Evolutionary conservation across 2,329 filamentous ascomycete genomes (phyloP), one percentile per base, ranked within the genome.

Genomic region (Salinomyces thailandicus): DNA sequence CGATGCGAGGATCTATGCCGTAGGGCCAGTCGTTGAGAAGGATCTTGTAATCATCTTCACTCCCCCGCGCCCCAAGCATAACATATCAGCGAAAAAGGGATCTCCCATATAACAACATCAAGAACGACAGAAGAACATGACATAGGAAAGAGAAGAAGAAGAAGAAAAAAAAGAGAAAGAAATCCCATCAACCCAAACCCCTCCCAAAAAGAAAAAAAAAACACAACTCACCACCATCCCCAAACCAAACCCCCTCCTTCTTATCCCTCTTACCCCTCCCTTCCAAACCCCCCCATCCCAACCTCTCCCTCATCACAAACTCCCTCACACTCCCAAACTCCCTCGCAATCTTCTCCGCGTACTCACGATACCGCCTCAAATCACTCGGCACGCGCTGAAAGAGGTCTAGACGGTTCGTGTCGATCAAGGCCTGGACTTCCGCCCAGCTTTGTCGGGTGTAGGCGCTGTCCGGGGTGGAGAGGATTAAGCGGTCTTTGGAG

Each of bases 11-110:
- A 50, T 91, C 85, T 36, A 95, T 69, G 0, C 85, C 86, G 53
- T 95, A 96, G 0, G 89, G 89, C 84, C 86, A 95, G 68, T 96
- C 87, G 55, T 96, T 96, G 62, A 73, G 75, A 27, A 94, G 60
- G 32, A 93, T 78, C 58, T 77, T 85, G 50, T 79, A 63, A 22
- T 41, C 24, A 5, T 14, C 15, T 40, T 28, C n/a, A n/a, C n/a
- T n/a, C n/a, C n/a, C n/a, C n/a, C n/a, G n/a, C n/a, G n/a, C n/a
- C n/a, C n/a, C n/a, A n/a, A n/a, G n/a, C n/a, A n/a, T n/a, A n/a
- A n/a, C n/a, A n/a, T n/a, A n/a, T n/a, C n/a, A n/a, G n/a, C n/a
- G n/a, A n/a, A n/a, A n/a, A n/a, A n/a, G n/a, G n/a, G n/a, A n/a
- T n/a, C n/a, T n/a, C n/a, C n/a, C n/a, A n/a, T n/a, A n/a, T n/a